These are phyloP conservation scores for Ophiostoma piceae DNA, from an alignment of 2,329 filamentous ascomycete species.

Conservation along the genomic window DNA sequence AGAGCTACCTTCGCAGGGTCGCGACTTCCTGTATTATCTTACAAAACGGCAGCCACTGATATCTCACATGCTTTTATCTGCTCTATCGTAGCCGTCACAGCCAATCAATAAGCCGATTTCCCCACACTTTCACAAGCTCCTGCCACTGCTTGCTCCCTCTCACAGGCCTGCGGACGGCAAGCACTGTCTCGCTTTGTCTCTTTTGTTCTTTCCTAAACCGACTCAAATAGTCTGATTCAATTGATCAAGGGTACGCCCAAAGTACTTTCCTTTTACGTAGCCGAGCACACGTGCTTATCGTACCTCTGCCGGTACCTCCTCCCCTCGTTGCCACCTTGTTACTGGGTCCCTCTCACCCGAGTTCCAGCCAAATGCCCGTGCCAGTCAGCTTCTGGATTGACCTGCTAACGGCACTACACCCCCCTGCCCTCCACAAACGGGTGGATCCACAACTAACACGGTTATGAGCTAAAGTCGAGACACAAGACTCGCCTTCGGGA, in stretches of 20 bases:
- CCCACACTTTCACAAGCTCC: conserved; percentile 34
- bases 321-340: not conserved
- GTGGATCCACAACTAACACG: conserved; percentile 11
- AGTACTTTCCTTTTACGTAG: not conserved
- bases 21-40: not conserved
- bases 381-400: not conserved
- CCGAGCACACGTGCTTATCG: not conserved
- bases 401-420: conserved; percentile 7
- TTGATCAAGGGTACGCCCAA: not conserved
- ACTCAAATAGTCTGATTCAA: not conserved
- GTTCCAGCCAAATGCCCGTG: not conserved
- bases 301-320: not conserved
- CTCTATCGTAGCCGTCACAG: not conserved
- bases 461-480: not conserved
- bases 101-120: conserved; percentile 28
- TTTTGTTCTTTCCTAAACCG: not conserved
- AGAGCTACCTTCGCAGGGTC: not conserved
- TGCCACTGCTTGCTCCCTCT: conserved; percentile 15
- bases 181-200: not conserved
- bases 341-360: conserved; percentile 4
- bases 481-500: conserved; percentile 7
- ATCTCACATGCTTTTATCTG: conserved; percentile 21
- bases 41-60: not conserved
- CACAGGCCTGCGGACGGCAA: not conserved
- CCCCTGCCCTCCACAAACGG: not conserved